These are phyloP conservation scores for Heterobasidion annosum DNA, from an alignment of 1,284 basidiomycete genomes.

Conservation along the genomic window DNA sequence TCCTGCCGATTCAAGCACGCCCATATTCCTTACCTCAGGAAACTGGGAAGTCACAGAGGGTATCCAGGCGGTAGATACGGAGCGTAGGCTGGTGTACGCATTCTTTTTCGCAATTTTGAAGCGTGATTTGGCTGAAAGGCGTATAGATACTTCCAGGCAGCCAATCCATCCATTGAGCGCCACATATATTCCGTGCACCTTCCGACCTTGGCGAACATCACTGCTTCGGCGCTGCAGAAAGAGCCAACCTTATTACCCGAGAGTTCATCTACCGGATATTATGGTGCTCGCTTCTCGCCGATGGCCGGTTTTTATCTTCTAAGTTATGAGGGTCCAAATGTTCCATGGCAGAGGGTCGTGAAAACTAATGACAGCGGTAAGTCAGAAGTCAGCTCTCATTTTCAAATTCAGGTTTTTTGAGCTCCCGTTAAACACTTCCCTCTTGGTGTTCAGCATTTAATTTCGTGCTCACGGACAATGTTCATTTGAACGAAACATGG, in stretches of 20 bases:
- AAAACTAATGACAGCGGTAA: constrained; percentile 52
- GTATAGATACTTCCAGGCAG: constrained; percentile 79
- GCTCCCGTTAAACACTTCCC: background rate
- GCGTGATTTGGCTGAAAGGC: background rate
- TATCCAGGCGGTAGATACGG: constrained; percentile 66
- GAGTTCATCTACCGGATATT: constrained; percentile 48
- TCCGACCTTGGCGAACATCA: constrained; percentile 24
- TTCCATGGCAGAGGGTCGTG: constrained; percentile 83
- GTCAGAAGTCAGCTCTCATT: constrained; percentile 13
- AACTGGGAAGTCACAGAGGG: constrained; percentile 82
- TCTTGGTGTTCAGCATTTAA: constrained; percentile 35
- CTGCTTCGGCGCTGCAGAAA: background rate
- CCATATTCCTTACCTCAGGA: constrained; percentile 79
- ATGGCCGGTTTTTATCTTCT: constrained; percentile 80
- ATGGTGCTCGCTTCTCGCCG: constrained; percentile 72
- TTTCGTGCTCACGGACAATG: constrained; percentile 68
- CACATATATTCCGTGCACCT: constrained; percentile 76
- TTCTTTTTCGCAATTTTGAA: background rate
- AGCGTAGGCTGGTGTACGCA: constrained; percentile 65
- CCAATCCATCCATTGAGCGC: constrained; percentile 77
- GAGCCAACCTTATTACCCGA: constrained; percentile 61
- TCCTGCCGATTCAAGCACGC: constrained; percentile 57
- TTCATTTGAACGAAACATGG: constrained; percentile 60
- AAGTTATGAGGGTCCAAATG: constrained; percentile 71
- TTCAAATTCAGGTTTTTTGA: background rate